phyloP scores from a whole-genome alignment of 805 yeast species.

The Metschnikowia cubensis region DNA sequence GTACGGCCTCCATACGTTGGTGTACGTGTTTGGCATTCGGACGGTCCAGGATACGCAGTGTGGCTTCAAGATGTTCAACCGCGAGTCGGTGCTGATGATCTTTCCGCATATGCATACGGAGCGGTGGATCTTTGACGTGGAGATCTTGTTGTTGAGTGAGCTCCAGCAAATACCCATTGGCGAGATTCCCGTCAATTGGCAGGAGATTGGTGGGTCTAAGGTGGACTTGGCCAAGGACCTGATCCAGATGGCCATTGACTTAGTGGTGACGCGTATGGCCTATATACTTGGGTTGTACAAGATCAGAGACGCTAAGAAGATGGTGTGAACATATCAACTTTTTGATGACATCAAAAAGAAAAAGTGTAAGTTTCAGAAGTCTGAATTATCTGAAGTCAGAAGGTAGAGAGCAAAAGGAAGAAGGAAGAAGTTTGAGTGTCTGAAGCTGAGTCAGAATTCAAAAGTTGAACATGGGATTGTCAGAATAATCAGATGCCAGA shows the following conservation, averaged over 20 bases:
- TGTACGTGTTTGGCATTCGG: constrained; percentile 84
- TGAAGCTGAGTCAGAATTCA: too few species aligned
- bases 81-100: constrained; percentile 56
- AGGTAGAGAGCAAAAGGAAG: too few species aligned
- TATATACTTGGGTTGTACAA: constrained; percentile 80
- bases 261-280: constrained; percentile 86
- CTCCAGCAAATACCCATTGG: constrained; percentile 60
- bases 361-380: too few species aligned
- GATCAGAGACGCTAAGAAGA: constrained; percentile 18
- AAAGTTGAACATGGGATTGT: too few species aligned
- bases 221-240: constrained; percentile 89
- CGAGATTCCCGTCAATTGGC: constrained; percentile 93
- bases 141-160: constrained; percentile 75
- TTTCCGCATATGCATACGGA: constrained; percentile 94
- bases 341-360: too few species aligned
- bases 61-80: constrained; percentile 90
- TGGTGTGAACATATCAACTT: background rate
- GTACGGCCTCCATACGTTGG: constrained; percentile 86
- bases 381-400: too few species aligned
- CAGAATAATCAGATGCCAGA: too few species aligned
- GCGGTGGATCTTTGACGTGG: constrained; percentile 98
- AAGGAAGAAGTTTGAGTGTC: too few species aligned
- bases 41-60: constrained; percentile 92
- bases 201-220: constrained; percentile 93
- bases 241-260: constrained; percentile 88